These are phyloP conservation scores for Pseudogymnoascus sp. DNA, from an alignment of 2,329 filamentous ascomycete species.

Conservation along the genomic window DNA sequence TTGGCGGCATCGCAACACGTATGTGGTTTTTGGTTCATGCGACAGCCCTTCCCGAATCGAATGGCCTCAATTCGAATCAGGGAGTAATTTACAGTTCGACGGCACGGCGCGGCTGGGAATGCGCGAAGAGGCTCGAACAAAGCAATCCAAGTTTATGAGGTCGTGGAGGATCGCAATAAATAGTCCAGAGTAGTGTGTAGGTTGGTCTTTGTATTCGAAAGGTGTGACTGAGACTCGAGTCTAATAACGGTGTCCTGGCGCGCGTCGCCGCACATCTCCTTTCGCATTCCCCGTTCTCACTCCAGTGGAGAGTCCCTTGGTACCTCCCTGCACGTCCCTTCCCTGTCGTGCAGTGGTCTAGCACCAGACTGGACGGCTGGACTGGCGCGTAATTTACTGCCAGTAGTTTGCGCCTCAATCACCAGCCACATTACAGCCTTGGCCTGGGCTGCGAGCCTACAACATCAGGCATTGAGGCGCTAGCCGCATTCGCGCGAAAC, in stretches of 20 bases:
- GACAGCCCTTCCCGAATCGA: conserved; percentile 11
- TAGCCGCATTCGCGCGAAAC: conserved; percentile 4
- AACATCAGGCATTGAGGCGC: neutral
- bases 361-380: neutral
- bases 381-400: conserved; percentile 1
- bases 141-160: neutral
- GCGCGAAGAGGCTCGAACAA: neutral
- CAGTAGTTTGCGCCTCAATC: neutral
- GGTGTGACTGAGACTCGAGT: conserved; percentile 5
- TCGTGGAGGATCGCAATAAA: neutral
- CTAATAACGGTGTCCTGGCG: conserved; percentile 2
- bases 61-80: neutral
- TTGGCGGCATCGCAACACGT: conserved; percentile 33
- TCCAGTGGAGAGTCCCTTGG: neutral
- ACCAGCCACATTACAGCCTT: neutral
- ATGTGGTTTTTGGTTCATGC: conserved; percentile 16
- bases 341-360: neutral
- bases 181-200: neutral
- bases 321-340: neutral
- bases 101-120: neutral
- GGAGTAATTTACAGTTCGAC: neutral
- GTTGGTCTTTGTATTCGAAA: neutral
- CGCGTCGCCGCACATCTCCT: conserved; percentile 7
- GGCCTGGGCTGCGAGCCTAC: neutral
- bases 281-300: conserved; percentile 3